Base-by-base conservation (phyloP, 2,329 filamentous ascomycete species). In the Penicillium sp. region DNA sequence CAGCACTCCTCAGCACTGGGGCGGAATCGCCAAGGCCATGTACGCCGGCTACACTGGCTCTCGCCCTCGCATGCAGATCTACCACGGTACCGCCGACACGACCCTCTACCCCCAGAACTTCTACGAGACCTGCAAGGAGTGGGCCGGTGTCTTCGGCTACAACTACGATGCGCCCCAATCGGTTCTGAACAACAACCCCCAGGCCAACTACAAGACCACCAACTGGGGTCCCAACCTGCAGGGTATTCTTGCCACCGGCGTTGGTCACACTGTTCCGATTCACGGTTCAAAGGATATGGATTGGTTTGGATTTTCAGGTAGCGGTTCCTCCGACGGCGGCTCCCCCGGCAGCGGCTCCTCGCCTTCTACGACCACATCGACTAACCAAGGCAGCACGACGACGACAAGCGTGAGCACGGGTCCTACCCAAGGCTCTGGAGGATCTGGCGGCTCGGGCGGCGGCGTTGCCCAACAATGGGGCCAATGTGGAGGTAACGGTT, bases 271-370 rank as follows among this genome's bases (percentile, higher is more conserved):
- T 8, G 40, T 43, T n/a, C 40, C 40, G 5, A 43, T 43, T 6
- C 40, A 43, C n/a, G 40, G 40, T 25, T 12, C 40, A 9, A 12
- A 34, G 28, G 40, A 43, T 35, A 43, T 43, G 40, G 40, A 43
- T n/a, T 43, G 40, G 40, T 43, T 43, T 35, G 40, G 40, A 18
- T 43, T 43, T 18, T 43, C 40, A 12, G 18, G 40, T 18, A 43
- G 40, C 11, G 18, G 29, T 12, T 43, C 40, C 9, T 43, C 29
- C 29, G 4, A 32, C 29, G 29, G 29, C 29, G 29, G 29, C 29
- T 32, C 29, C 29, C 29, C 29, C 29, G 29, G 29, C 29, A 32
- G 29, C 29, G 29, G 29, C 29, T 32, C 36, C 8, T 38, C 29
- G 24, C 33, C 40, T n/a, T 24, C 39, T 4, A 43, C 40, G 7